Evolutionary conservation across 805 yeast species (phyloP), one percentile per base, ranked within the genome.

Genomic region (Ogataea zsoltii): DNA sequence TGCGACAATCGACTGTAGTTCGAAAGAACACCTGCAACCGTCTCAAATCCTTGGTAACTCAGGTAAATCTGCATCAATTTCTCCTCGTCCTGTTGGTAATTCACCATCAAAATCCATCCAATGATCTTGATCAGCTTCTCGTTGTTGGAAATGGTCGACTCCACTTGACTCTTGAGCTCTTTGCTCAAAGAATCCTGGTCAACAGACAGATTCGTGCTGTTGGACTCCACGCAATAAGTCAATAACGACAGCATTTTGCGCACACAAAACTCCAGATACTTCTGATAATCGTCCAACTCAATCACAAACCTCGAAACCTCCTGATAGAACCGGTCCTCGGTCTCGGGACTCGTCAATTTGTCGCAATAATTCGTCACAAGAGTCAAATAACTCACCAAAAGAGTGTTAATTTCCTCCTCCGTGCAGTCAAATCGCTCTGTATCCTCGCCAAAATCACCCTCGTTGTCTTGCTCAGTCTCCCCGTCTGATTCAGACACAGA

Each of bases 31-130:
- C 40, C 49, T 28, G 52, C 42, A 1, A 83, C 54, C 1, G 74
- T 74, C 29, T 63, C 63, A 42, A 79, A 75, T 0, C 85, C 85
- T 36, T 75, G 75, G 51, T 68, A 81, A 35, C 80, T 76, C 38
- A 75, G 68, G 51, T 83, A 59, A 31, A 72, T 62, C 33, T 70
- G 74, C 33, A 79, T 54, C 1, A 79, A 66, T 4, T 67, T 54
- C 1, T 42, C 41, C 25, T 43, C 42, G 15, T 57, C 53, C 9
- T 44, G 18, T 13, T 53, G 53, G 44, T 56, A 62, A 30, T 61
- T 57, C 26, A 55, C 48, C 18, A 51, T 50, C 9, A 67, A 42
- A 3, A 68, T 57, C 62, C 65, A 66, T 1, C 71, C 70, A 14
- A 66, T 62, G 7, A 54, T 49, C 31, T 56, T 60, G 18, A 66